Base-by-base conservation (phyloP, 1,284 basidiomycete genomes). In the Ustilago trichophora region DNA sequence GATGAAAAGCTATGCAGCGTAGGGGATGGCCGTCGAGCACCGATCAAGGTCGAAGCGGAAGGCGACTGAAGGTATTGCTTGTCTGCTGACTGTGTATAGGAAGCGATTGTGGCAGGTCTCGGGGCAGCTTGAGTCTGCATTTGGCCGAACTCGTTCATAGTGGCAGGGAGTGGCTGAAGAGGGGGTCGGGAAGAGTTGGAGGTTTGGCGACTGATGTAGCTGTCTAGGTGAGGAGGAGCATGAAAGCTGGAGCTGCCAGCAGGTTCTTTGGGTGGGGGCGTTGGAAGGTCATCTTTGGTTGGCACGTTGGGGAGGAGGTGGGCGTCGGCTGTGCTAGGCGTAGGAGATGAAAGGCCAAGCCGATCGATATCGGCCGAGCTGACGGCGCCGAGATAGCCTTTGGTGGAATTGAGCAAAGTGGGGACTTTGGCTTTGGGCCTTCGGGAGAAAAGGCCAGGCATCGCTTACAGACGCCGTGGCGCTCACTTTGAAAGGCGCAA, bases 401-500 rank as follows among this genome's bases (percentile, higher is more conserved):
- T 56, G 16, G 43, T 40, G 1, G 38, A 35, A 19, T 18, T 18
- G 32, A 55, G 37, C 2, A 34, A 31, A 6, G 33, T 19, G 11
- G 36, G 44, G 5, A 27, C 42, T 24, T 52, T 67, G 32, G 25
- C 19, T 37, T 62, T 62, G 11, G 56, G 26, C 27, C 53, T 47
- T 43, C 60, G 33, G 15, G 59, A 69, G 26, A 69, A 69, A 47
- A 69, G 51, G 37, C 47, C 49, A 18, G 66, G 66, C 66, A 69
- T 69, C 32, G 55, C 49, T 46, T 22, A 13, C 2, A 21, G 34
- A 40, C 25, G 41, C 52, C 21, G 15, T 21, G 35, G 36, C 35
- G 37, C 35, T 49, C 33, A 33, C 16, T 40, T 19, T n/a, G n/a
- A n/a, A n/a, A n/a, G n/a, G n/a, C n/a, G n/a, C n/a, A n/a, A n/a